phyloP scores from a whole-genome alignment of 2,329 filamentous ascomycete genomes.

The Pleoardoris graminearum region DNA sequence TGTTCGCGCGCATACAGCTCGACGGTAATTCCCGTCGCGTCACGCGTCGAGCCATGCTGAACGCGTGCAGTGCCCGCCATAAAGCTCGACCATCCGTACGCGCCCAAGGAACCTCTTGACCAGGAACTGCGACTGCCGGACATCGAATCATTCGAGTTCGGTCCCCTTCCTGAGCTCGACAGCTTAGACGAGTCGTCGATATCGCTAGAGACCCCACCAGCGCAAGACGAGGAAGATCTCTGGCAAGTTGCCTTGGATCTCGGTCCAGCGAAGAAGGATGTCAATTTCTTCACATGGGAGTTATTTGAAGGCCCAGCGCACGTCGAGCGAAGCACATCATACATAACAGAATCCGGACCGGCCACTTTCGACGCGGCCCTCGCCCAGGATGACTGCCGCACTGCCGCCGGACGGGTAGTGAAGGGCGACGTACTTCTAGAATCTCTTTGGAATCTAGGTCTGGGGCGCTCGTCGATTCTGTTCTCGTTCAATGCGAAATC shows the following conservation, averaged over 20 bases:
- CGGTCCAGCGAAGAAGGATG: conserved; percentile 34
- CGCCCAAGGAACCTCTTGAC: conserved; percentile 39
- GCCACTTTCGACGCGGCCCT: conserved; percentile 66
- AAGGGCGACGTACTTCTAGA: conserved; percentile 44
- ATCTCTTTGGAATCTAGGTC: conserved; percentile 66
- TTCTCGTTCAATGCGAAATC: conserved; percentile 64
- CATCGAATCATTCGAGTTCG: conserved; percentile 47
- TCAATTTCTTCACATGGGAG: conserved; percentile 68
- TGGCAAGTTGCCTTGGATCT: conserved; percentile 45
- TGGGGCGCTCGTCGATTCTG: conserved; percentile 73
- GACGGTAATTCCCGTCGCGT: conserved; percentile 42
- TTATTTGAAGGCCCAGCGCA: conserved; percentile 57
- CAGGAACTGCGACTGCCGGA: conserved; percentile 44
- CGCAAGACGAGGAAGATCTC: conserved; percentile 39
- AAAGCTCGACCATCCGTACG: conserved; percentile 47
- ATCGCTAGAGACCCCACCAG: conserved; percentile 29
- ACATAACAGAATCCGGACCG: conserved; percentile 71
- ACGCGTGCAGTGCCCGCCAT: conserved; percentile 37
- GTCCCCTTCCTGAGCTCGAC: conserved; percentile 40
- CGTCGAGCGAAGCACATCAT: conserved; percentile 51
- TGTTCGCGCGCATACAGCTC: conserved; percentile 41
- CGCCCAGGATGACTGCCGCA: conserved; percentile 46
- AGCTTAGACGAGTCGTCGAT: conserved; percentile 37
- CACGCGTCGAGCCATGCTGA: conserved; percentile 33
- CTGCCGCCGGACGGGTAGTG: conserved; percentile 45